Evolutionary conservation across 176 grass and related monocot species (phyloP), one percentile per base, ranked within the genome.

Genomic region (Stipa capillata): DNA sequence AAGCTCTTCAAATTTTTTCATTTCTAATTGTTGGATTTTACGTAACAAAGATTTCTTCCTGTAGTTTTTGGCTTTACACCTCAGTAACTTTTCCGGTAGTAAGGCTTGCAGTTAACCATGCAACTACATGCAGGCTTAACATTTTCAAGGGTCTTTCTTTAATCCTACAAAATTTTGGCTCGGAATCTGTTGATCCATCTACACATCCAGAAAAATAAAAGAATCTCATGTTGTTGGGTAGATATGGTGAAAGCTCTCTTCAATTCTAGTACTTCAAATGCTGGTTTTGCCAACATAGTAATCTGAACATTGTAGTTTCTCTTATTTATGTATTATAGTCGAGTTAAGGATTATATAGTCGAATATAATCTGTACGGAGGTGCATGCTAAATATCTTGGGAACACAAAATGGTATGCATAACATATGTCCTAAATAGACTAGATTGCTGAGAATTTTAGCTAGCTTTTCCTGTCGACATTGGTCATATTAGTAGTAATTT

Each of bases 401-500:
- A 2, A 13, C 11, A 4, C 16, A 16, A 79, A 80, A 17, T 50
- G 58, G 17, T 23, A 81, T 21, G 13, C 57, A 18, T 57, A 81
- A 33, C 8, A 34, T 76, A 36, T 68, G 10, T 43, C n/a, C 51
- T 59, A 44, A 40, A 62, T 78, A 36, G 12, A 42, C 62, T 53
- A 53, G 41, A 43, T 75, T 60, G 20, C 34, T 24, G 18, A 62
- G 15, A 69, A 68, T 58, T 44, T 35, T 36, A 74, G 57, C 63
- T 40, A 76, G 25, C 14, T 69, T 33, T 68, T 55, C 40, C 15
- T 77, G 7, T 76, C 29, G n/a, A 66, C 42, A 69, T 62, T 60
- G 50, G 34, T 87, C 71, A 82, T 71, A 71, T 42, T 71, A 54
- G 62, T 67, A 56, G 27, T 77, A 66, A 68, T 85, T 91, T 88